A percentile compares a stretch with the other conserved stretches of the same genome.
These are phyloP conservation scores for Raphanus hybrid DNA, from an alignment of 441 rosid genomes.

Conservation along the genomic window DNA sequence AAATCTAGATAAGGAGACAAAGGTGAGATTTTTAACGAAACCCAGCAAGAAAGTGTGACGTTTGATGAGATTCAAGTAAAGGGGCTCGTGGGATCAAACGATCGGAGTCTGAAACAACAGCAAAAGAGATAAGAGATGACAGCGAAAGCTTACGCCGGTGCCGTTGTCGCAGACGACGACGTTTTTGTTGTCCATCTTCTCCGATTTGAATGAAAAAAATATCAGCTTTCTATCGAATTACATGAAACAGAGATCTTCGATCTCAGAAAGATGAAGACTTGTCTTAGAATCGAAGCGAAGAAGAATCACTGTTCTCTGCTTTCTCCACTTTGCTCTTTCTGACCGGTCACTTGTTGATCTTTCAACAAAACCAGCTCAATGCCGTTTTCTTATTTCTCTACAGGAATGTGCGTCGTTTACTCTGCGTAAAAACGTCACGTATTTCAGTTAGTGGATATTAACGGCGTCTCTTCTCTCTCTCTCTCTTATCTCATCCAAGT, in stretches of 20 bases:
- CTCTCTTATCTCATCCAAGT: background rate
- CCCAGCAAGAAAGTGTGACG: background rate
- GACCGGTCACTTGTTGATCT: constrained; percentile 36
- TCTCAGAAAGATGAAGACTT: constrained; percentile 34
- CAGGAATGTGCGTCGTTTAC: constrained; percentile 24
- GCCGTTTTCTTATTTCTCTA: constrained; percentile 17
- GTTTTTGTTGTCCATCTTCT: constrained; percentile 73
- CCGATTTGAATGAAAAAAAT: background rate
- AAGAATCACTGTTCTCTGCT: constrained; percentile 28
- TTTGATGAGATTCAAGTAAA: background rate
- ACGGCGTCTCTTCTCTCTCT: background rate
- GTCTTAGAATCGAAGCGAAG: constrained; percentile 35
- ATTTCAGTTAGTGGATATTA: too few relatives aligned
- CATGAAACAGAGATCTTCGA: background rate
- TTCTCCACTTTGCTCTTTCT: constrained; percentile 27
- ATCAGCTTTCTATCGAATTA: background rate
- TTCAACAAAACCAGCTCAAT: constrained; percentile 5
- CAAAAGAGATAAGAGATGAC: background rate
- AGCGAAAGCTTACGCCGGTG: constrained; percentile 71
- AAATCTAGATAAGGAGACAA: background rate
- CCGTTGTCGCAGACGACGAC: constrained; percentile 98
- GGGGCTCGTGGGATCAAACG: background rate
- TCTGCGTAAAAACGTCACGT: background rate
- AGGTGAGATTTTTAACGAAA: constrained; percentile 10
- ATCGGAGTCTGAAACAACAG: constrained; percentile 8